phyloP scores from a whole-genome alignment of 805 yeast genomes.

The Kazachstania kunashirensis region DNA sequence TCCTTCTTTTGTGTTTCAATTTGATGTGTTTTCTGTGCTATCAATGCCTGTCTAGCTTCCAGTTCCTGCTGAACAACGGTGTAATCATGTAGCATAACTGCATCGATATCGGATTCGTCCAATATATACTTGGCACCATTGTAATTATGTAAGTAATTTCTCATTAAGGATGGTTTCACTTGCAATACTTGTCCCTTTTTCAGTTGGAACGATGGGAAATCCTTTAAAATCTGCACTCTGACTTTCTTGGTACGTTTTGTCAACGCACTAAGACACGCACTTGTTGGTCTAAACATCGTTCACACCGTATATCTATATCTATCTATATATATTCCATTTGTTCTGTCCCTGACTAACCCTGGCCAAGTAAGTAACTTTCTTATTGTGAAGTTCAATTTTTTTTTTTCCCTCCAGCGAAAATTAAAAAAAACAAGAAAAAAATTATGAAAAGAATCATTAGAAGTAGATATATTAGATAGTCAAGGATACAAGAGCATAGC shows the following conservation, averaged over 20 bases:
- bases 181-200: constrained; percentile 57
- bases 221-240: constrained; percentile 64
- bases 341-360: background rate
- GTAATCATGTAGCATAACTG: constrained; percentile 8
- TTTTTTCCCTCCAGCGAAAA: too few species aligned
- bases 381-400: too few species aligned
- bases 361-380: too few species aligned
- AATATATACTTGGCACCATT: constrained; percentile 69
- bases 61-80: constrained; percentile 4
- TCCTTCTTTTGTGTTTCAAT: background rate
- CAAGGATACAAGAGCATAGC: too few species aligned
- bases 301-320: too few species aligned
- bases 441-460: too few species aligned
- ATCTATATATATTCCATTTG: background rate
- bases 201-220: constrained; percentile 53
- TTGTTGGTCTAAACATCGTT: constrained; percentile 24
- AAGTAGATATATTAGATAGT: too few species aligned
- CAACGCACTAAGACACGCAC: constrained; percentile 37
- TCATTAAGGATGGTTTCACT: constrained; percentile 76
- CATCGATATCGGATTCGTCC: constrained; percentile 16
- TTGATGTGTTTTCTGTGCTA: background rate
- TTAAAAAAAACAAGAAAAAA: too few species aligned
- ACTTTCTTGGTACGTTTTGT: constrained; percentile 47
- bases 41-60: constrained; percentile 4
- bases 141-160: constrained; percentile 58